Evolutionary conservation across 2,329 filamentous ascomycete genomes (phyloP), one percentile per base, ranked within the genome.

Genomic region (Diatrype stigma): DNA sequence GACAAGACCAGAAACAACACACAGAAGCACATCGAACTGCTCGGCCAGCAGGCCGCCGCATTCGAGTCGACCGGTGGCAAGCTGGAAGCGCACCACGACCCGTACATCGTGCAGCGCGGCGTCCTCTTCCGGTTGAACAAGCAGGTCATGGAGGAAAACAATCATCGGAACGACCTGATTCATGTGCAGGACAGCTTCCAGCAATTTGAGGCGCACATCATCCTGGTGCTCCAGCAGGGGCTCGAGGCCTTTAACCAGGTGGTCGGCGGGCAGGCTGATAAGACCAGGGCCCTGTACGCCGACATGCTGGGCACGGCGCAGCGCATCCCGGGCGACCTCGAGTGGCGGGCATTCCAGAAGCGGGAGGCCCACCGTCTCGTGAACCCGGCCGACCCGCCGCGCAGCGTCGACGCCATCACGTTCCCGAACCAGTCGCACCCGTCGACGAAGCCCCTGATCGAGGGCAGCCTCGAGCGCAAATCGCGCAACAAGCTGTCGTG

Each of bases 71-170:
- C 81, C 3, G 85, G 86, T 37, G 88, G 85, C 53, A 87, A 82
- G 64, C 73, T 93, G 60, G 80, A 82, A 42, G 81, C 89, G 2
- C 65, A 74, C 12, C 84, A 96, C 32, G 94, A 99, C 67, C 94
- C 94, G 4, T 99, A 97, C 66, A 80, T 97, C 51, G 69, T 97
- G 44, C 83, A 87, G 62, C 85, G 93, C 30, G 89, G 89, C 53
- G 85, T 96, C 51, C 73, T 89, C 57, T 82, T 96, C 73, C 85
- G 91, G 42, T 77, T 99, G 50, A 86, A 90, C 79, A 93, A 89
- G 75, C 94, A 99, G 74, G 82, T 97, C 34, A 77, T 90, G 45
- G 90, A 96, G 66, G 94, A 99, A 76, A 99, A 99, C 78, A 95
- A 92, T 76, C 93, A 95, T 73, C 84, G 87, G 57, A 90, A 96